Evolutionary conservation across 495 filamentous ascomycete genomes (phyloP).

Genomic region (Staphylotrichum longicolle): DNA sequence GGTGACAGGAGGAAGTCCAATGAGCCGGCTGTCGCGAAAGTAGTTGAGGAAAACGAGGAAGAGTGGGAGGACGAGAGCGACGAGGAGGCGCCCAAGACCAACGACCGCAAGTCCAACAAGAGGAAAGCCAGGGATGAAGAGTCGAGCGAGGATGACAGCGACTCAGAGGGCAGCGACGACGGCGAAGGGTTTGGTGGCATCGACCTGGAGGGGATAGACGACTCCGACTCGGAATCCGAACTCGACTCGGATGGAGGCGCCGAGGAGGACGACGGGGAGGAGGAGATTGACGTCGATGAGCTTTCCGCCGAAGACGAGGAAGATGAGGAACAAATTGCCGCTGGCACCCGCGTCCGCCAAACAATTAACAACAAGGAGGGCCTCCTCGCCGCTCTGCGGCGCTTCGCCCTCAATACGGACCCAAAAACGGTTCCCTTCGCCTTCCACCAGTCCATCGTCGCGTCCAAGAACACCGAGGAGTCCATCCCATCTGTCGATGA

Average conservation of each 20-base stretch:
- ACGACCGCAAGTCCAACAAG: conserved; percentile 17
- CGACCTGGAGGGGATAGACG: conserved; percentile 35
- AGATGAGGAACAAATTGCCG: conserved; percentile 71
- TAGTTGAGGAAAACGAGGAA: conserved; percentile 25
- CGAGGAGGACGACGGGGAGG: conserved; percentile 68
- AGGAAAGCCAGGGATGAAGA: conserved; percentile 43
- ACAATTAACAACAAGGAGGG: conserved; percentile 96
- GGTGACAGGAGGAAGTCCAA: conserved; percentile 42
- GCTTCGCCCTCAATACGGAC: conserved; percentile 63
- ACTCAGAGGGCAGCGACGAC: conserved; percentile 29
- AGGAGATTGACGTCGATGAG: conserved; percentile 82
- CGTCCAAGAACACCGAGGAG: conserved; percentile 47
- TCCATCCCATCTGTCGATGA: conserved; percentile 73
- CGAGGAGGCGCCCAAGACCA: conserved; percentile 22
- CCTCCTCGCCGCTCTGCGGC: conserved; percentile 70
- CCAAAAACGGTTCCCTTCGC: conserved; percentile 51
- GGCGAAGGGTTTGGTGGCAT: conserved; percentile 39
- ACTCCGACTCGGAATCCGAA: conserved; percentile 39
- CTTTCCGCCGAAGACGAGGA: conserved; percentile 62
- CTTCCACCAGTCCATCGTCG: conserved; percentile 54
- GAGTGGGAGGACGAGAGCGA: conserved; percentile 31
- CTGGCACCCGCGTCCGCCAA: conserved; percentile 80
- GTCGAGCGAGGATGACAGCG: conserved; percentile 23
- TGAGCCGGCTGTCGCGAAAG: conserved; percentile 22
- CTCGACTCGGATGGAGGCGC: conserved; percentile 44